phyloP scores from a whole-genome alignment of 208 protist species.

The Trypanosoma melophagium region DNA sequence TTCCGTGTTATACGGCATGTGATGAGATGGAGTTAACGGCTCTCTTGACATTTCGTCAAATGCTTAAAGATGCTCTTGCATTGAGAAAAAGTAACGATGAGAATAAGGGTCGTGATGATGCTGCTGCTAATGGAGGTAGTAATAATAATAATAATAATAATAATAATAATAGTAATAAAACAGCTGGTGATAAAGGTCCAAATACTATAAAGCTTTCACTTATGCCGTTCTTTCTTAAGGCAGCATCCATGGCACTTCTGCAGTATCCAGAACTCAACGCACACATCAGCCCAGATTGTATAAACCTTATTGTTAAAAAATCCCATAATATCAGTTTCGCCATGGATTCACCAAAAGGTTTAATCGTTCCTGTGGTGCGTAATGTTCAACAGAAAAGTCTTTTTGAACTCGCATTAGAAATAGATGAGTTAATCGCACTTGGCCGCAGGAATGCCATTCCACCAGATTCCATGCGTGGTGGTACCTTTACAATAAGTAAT shows the following conservation, averaged over 20 bases:
- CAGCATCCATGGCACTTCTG: conserved; percentile 86
- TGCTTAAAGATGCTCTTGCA: conserved; percentile 52
- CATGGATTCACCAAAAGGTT: conserved; percentile 94
- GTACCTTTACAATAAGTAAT: conserved; percentile 96
- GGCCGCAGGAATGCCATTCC: conserved; percentile 56
- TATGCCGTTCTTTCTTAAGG: conserved; percentile 96
- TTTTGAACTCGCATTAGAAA: conserved; percentile 91
- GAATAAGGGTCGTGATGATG: too few species aligned
- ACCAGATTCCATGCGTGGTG: conserved; percentile 73
- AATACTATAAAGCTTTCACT: conserved; percentile 70
- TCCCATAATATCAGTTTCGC: conserved; percentile 95
- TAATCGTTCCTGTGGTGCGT: conserved; percentile 95
- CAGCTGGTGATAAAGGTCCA: conserved; percentile 16
- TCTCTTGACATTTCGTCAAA: conserved; percentile 52
- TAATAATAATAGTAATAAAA: too few species aligned
- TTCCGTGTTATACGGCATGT: conserved; percentile 91
- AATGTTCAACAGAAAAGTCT: conserved; percentile 86
- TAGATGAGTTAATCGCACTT: conserved; percentile 77
- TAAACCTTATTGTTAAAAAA: conserved; percentile 73
- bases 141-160: too few species aligned
- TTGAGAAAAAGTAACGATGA: too few species aligned
- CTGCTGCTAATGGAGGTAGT: too few species aligned
- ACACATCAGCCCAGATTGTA: conserved; percentile 54
- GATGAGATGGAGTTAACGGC: conserved; percentile 89
- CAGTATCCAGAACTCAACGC: conserved; percentile 90